Conservation (phyloP, 257 asterid species). For the Ilex asprella region DNA sequence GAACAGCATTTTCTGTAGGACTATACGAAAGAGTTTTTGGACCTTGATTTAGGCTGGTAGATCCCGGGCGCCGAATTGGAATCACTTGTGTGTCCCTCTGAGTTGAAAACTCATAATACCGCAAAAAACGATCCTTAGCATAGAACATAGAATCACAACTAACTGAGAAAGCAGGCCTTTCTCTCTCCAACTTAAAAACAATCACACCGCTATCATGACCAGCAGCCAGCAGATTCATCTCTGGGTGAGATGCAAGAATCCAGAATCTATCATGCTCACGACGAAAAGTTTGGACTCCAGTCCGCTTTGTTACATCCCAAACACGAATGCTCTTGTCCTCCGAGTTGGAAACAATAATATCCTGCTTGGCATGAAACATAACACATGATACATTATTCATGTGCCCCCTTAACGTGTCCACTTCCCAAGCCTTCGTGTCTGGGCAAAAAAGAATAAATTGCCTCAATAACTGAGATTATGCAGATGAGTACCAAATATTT, state of each 20-base stretch:
- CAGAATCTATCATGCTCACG: conserved; percentile 98
- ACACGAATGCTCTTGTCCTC: conserved; percentile 97
- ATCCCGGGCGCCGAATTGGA: conserved; percentile 90
- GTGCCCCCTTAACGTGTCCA: conserved; percentile 97
- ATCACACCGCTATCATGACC: conserved; percentile 99
- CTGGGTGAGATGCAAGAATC: conserved; percentile 95
- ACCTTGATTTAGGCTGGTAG: conserved; percentile 74
- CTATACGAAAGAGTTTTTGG: conserved; percentile 87
- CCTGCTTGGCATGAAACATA: conserved; percentile 80
- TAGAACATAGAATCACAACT: conserved; percentile 75
- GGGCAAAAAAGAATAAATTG: conserved; percentile 11
- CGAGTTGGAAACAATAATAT: conserved; percentile 88
- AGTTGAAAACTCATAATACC: conserved; percentile 74
- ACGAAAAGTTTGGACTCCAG: conserved; percentile 96
- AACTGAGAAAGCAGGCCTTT: conserved; percentile 87
- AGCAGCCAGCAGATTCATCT: conserved; percentile 96
- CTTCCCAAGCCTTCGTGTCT: conserved; percentile 99
- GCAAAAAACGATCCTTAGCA: conserved; percentile 81
- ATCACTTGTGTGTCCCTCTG: conserved; percentile 84
- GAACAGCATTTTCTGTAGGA: conserved; percentile 85
- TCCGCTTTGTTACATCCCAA: conserved; percentile 98
- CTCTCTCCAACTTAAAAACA: conserved; percentile 94
- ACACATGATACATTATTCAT: conserved; percentile 97
- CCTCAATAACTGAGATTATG: too few relatives aligned
- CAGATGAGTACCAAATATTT: too few relatives aligned